Conservation (phyloP, 1,284 basidiomycete genomes). For the Flammula alnicola region DNA sequence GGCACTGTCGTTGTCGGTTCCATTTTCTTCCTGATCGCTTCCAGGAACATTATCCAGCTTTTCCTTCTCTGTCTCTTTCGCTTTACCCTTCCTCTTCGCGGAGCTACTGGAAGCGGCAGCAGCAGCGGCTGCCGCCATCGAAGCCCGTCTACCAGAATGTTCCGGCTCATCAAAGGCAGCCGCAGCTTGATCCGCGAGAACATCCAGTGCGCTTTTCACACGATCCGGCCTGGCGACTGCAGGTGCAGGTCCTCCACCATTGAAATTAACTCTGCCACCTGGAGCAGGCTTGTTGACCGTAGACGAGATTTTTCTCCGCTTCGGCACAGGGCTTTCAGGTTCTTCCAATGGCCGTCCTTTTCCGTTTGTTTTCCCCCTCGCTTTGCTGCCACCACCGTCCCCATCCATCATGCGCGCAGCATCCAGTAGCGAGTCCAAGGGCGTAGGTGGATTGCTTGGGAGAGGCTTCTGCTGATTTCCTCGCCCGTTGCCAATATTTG, state of each 20-base stretch:
- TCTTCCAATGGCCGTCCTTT: constrained; percentile 13
- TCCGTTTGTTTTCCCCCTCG: constrained; percentile 9
- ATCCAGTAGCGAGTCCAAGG: constrained; percentile 49
- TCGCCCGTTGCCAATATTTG: constrained; percentile 15
- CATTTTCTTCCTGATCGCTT: neutral
- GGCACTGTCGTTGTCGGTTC: neutral
- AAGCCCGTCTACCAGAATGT: constrained; percentile 16
- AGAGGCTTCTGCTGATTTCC: constrained; percentile 7
- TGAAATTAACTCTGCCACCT: neutral
- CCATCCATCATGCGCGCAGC: constrained; percentile 65
- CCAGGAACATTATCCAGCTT: too few species aligned
- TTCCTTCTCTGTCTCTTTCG: constrained; percentile 24
- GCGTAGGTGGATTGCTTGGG: constrained; percentile 31
- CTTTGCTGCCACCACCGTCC: constrained; percentile 11
- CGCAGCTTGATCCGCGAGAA: constrained; percentile 74
- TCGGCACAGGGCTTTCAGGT: constrained; percentile 41
- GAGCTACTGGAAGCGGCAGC: too few species aligned
- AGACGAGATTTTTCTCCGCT: constrained; percentile 30
- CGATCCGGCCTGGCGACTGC: constrained; percentile 21
- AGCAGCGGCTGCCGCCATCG: constrained; percentile 12
- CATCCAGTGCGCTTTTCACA: constrained; percentile 63
- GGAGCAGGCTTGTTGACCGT: constrained; percentile 11
- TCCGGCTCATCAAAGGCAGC: constrained; percentile 43
- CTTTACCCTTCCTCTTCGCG: constrained; percentile 17
- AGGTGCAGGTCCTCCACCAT: neutral